Evolutionary conservation across 225 moss, liverwort and hornwort species (phyloP), one percentile per base, ranked within the genome.

Genomic region (Physcomitrium patens): DNA sequence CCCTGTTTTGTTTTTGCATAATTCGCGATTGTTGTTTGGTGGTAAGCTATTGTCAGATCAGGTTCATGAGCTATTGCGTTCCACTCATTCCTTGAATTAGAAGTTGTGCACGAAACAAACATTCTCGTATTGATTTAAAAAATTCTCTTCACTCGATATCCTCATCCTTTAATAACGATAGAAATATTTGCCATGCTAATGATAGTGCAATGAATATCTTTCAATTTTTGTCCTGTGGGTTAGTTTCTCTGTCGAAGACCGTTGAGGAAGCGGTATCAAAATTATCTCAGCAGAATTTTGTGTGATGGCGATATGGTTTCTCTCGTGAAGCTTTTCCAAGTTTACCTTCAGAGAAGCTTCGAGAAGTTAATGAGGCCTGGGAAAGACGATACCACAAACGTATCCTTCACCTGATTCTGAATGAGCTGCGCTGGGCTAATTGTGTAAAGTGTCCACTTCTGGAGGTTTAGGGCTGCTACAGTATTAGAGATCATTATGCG

Each of bases 41-140:
- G 15, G 17, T 69, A 8, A 18, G 14, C 7, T 15, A 12, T 15
- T 15, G 2, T 10, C 63, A 63, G 73, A n/a, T 53, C 23, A 63
- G 63, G 73, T 16, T 73, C 17, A 23, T 63, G 63, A 23, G 42
- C 16, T 52, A 2, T 60, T 13, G 73, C 24, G 23, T 24, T 26
- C 51, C n/a, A 43, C 24, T 49, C 62, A 62, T 51, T 72, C 62
- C 31, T 62, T 62, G 1, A 6, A 62, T 49, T 41, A 7, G 18
- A 31, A 0, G 46, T 28, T 20, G n/a, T 62, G 72, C 48, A 37
- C n/a, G 13, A 50, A 10, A 31, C 47, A 51, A 15, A 3, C 4
- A 31, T 51, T 23, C 37, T 50, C 60, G 9, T 13, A 28, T 10
- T 14, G 49, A 61, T 43, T 16, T 0, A 5, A 58, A 37, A 1